Base-by-base conservation (phyloP, 2,329 filamentous ascomycete genomes). In the Diatrype stigma region DNA sequence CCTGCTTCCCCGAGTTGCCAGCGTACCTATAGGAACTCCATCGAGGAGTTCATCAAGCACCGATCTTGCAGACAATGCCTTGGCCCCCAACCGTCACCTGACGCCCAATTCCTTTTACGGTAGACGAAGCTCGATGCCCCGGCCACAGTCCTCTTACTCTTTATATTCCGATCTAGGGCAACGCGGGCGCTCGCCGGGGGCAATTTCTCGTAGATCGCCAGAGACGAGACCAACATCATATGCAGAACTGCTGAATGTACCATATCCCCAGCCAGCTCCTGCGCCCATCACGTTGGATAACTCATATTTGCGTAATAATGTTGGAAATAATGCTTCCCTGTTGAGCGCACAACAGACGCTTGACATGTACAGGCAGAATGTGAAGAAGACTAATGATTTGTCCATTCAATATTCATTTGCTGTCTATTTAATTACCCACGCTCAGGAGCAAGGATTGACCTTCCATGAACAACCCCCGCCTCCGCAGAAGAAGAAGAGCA, bases 331-430 rank as follows among this genome's bases (percentile, higher is more conserved):
- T 73, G 93, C 93, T 3, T 96, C 92, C 19, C 78, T 99, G 12
- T 80, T 99, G 28, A 92, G 90, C 63, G 87, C 90, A 32, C 89
- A 93, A 65, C 92, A 97, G 72, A 99, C 94, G 2, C 81, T 99
- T 46, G 92, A 97, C 50, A 96, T 97, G 93, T 99, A 99, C 69
- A 83, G 93, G 42, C 86, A 87, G 50, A 99, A 97, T 64, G 90
- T 96, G 52, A 97, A 96, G 74, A 99, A 99, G 75, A 96, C 94
- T 2, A 94, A 88, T 56, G 91, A 96, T 68, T 79, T 86, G 16
- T 86, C 88, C 3, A 89, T 96, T 32, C 91, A 96, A 69, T 97
- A 97, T 69, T 94, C 96, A 28, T 97, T 99, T 71, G 94, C 94
- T 2, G 82, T 97, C 35, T 96, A 96, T 68, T 84, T 99, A 75